Conservation (phyloP, 345 rosid species). For the Citrus australasica region DNA sequence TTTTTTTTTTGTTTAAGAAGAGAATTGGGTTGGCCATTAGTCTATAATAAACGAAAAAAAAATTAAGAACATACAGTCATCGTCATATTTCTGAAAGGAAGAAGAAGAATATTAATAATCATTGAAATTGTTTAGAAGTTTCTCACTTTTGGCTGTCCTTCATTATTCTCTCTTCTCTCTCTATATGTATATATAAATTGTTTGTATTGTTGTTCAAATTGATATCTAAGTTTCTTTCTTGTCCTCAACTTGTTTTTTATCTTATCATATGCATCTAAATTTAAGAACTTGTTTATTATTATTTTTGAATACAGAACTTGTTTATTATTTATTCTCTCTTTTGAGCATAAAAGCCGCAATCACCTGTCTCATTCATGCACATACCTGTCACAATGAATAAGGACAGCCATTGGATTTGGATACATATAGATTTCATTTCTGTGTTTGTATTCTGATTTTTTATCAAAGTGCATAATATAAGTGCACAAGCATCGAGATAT, state of each 20-base stretch:
- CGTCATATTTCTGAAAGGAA: background rate
- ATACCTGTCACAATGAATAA: background rate
- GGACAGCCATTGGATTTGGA: constrained; percentile 1
- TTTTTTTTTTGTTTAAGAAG: no score
- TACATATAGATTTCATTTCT: background rate
- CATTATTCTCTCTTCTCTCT: background rate
- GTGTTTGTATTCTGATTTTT: background rate
- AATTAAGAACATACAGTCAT: no score
- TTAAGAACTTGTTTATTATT: no score
- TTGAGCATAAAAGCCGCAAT: background rate
- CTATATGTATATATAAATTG: background rate
- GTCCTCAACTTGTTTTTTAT: background rate
- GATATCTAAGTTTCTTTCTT: background rate
- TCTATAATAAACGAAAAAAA: no score
- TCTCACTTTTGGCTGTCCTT: background rate
- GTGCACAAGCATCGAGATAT: background rate
- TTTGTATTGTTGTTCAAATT: background rate
- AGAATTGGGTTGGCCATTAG: no score
- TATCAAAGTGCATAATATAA: background rate
- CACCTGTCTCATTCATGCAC: background rate
- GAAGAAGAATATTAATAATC: background rate
- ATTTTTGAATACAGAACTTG: no score
- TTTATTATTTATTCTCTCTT: background rate
- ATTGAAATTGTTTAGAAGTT: background rate
- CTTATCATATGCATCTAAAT: background rate